Percentiles rank a stretch among this genome's conserved stretches.
These are phyloP conservation scores for Corymbia citriodora DNA, from an alignment of 441 rosid genomes.

Conservation along the genomic window DNA sequence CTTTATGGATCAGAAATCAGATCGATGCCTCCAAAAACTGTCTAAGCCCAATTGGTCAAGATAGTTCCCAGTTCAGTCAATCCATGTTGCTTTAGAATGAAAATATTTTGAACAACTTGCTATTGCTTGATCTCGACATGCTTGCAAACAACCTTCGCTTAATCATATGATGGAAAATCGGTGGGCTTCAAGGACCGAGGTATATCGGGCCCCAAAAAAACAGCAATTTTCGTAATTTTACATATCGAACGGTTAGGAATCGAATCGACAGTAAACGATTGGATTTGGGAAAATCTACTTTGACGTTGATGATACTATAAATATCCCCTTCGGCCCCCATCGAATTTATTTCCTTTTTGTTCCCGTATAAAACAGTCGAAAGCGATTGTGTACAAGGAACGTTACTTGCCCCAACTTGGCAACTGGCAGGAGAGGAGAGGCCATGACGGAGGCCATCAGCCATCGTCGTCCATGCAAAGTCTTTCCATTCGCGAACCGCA, in stretches of 20 bases:
- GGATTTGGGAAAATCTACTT: neutral
- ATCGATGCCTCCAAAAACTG: too few species aligned
- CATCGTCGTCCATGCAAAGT: neutral
- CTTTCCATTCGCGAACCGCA: neutral
- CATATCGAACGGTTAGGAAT: neutral
- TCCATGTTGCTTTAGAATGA: neutral
- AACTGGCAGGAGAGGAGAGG: neutral
- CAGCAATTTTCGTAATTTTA: neutral
- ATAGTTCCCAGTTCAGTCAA: too few species aligned
- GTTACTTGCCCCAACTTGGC: neutral
- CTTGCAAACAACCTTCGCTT: too few species aligned
- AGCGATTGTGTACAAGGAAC: neutral
- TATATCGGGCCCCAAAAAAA: neutral
- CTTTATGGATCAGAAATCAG: too few species aligned
- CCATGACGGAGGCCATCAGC: neutral
- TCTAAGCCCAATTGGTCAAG: too few species aligned
- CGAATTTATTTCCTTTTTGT: neutral
- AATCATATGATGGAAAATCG: too few species aligned
- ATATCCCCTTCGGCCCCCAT: neutral
- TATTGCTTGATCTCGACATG: neutral
- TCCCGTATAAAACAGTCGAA: neutral
- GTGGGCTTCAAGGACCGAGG: neutral
- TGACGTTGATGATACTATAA: neutral
- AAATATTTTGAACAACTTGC: too few species aligned
- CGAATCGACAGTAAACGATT: neutral